Base-by-base conservation (phyloP, 192 early-diverging fungal species). In the Coemansia sp. region DNA sequence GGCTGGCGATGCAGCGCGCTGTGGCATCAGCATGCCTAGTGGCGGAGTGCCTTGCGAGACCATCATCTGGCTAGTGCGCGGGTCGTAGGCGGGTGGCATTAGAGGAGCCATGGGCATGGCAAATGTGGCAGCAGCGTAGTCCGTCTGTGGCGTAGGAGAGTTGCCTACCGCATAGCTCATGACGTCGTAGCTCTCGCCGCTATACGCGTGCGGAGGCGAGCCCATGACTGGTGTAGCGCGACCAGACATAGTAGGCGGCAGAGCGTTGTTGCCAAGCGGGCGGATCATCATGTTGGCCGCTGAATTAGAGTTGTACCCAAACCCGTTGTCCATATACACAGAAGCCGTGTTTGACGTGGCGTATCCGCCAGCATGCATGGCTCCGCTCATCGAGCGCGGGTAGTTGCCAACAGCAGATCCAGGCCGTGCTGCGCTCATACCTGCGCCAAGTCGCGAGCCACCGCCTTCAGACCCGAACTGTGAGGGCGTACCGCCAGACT, bases 331-430 rank as follows among this genome's bases (percentile, higher is more conserved):
- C 41, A 74, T 65, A 67, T 77, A 83, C 37, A 83, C 80, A 38
- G 80, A 83, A 65, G 76, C 76, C 7, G 80, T 74, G 20, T 73
- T 78, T 15, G 76, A 78, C 29, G 61, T 50, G 3, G 80, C 75
- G 41, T 83, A 83, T n/a, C 72, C 80, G 2, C 63, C 75, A 30
- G 53, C 53, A 56, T 56, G 53, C 61, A 43, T n/a, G 41, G 35
- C 59, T 0, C 59, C 59, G 18, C 59, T 61, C 80, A 83, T 83
- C 3, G 80, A 83, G 41, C 70, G 67, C 15, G 80, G 80, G 34
- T 75, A 68, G 34, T 84, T 84, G 38, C 82, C 82, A 18, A 75
- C 75, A 2, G 82, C 76, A 20, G 82, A 84, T 13, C 82, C 82
- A 47, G 82, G 76, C 16, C 81, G 76, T 55, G 71, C 68, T 64